These are phyloP conservation scores for Macrophomina phaseolina DNA, from an alignment of 2,329 filamentous ascomycete species.

Conservation along the genomic window DNA sequence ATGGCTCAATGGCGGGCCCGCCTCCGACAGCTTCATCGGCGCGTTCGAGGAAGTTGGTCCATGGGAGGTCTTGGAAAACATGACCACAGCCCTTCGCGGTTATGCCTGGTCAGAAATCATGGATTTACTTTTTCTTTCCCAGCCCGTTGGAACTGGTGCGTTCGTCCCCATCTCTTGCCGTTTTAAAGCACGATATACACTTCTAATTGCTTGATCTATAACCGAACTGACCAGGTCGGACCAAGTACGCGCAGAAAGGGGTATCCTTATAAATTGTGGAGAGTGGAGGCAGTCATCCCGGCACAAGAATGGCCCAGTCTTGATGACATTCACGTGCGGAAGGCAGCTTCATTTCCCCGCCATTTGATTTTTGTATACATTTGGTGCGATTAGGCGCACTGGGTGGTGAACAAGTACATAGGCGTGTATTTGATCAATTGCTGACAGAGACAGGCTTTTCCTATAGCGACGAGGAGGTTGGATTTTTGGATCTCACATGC, in stretches of 20 bases:
- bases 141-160: conserved; percentile 39
- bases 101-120: conserved; percentile 47
- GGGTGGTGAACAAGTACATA: no score
- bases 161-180: no score
- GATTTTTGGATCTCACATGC: background rate
- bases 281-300: conserved; percentile 32
- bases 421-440: conserved; percentile 30
- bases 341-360: no score
- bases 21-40: background rate
- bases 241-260: no score
- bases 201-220: no score
- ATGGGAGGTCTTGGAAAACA: conserved; percentile 50
- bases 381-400: no score
- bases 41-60: conserved; percentile 46
- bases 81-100: conserved; percentile 43
- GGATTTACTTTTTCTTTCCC: conserved; percentile 47
- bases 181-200: no score
- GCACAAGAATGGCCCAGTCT: no score
- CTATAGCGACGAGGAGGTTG: conserved; percentile 36
- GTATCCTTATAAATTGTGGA: no score
- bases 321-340: no score
- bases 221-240: no score
- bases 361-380: no score
- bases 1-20: conserved; percentile 20
- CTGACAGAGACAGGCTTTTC: conserved; percentile 46